A percentile compares a stretch with the other conserved stretches of the same genome.
Conservation (phyloP, 495 filamentous ascomycete species). For the Penicillium paxilli region DNA sequence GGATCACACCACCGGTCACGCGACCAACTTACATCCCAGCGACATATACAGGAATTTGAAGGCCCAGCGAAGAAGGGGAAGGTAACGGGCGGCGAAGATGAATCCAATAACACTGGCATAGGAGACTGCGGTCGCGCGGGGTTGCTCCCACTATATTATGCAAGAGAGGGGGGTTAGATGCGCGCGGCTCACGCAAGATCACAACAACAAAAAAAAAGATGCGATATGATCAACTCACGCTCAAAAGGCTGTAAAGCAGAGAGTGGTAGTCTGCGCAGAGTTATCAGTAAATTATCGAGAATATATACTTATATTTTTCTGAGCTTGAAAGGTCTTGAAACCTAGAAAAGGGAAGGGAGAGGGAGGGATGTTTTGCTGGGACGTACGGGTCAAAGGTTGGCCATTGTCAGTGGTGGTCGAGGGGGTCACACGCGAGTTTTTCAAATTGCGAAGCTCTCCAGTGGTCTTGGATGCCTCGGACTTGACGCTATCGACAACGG, state of each 20-base stretch:
- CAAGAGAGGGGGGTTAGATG: constrained; percentile 26
- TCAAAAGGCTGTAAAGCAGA: constrained; percentile 86
- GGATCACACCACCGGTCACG: constrained; percentile 11
- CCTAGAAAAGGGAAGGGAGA: background rate
- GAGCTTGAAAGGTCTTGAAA: too few species aligned
- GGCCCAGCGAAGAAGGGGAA: constrained; percentile 82
- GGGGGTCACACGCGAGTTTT: constrained; percentile 67
- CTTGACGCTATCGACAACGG: constrained; percentile 75
- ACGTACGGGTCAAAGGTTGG: constrained; percentile 79
- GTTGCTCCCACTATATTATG: constrained; percentile 65
- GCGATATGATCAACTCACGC: constrained; percentile 52
- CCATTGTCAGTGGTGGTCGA: constrained; percentile 71
- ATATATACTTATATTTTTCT: background rate
- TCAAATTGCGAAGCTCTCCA: constrained; percentile 73
- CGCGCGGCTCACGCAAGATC: background rate
- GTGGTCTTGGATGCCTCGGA: constrained; percentile 69
- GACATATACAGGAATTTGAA: constrained; percentile 81
- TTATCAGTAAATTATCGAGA: background rate
- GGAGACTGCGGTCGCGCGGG: constrained; percentile 81
- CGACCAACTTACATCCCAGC: constrained; percentile 57
- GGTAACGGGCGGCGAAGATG: constrained; percentile 88
- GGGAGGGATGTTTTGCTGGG: background rate
- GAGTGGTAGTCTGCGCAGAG: constrained; percentile 76
- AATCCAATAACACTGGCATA: constrained; percentile 70
- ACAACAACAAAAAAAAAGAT: background rate